Evolutionary conservation across 306 rosid genomes (phyloP), one percentile per base, ranked within the genome.

Genomic region (Canavalia gladiata): DNA sequence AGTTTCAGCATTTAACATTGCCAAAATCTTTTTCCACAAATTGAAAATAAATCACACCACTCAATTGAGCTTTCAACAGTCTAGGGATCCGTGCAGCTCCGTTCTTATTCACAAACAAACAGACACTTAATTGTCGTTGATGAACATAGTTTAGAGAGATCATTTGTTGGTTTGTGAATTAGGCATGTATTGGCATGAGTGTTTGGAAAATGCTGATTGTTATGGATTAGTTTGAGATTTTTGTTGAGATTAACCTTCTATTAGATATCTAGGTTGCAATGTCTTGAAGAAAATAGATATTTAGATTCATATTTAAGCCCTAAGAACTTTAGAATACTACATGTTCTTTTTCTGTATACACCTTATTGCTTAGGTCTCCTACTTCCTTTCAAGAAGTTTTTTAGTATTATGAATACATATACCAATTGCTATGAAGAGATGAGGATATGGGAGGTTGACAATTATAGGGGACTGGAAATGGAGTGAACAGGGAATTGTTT

Each of bases 371-470:
- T 34, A 31, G 4, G 33, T 8, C n/a, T 50, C 52, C 3, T 65
- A 65, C 69, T 39, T 46, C 7, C 7, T n/a, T 77, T 77, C 31
- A 45, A 30, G 30, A 25, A 25, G 65, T 64, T 35, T 29, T 8
- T 64, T 28, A 4, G 9, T 46, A 68, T 28, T 29, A 46, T 68
- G 34, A 41, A 4, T 25, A 43, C 51, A 7, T 43, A 8, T 68
- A 25, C 55, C 45, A 4, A 29, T 68, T 43, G 8, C 13, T 8
- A 29, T 3, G 42, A 42, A 69, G 75, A 72, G 58, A 7, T 75
- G 75, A 70, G 60, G 8, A 79, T 42, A 10, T 58, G 60, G 33
- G 51, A 31, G 69, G 42, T 50, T 47, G 74, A 77, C 45, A 49
- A 31, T 50, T 50, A 11, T 54, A 58, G 13, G 68, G 47, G 41